Conservation (phyloP, 176 grass and related monocot species). For the Avena eriantha region DNA sequence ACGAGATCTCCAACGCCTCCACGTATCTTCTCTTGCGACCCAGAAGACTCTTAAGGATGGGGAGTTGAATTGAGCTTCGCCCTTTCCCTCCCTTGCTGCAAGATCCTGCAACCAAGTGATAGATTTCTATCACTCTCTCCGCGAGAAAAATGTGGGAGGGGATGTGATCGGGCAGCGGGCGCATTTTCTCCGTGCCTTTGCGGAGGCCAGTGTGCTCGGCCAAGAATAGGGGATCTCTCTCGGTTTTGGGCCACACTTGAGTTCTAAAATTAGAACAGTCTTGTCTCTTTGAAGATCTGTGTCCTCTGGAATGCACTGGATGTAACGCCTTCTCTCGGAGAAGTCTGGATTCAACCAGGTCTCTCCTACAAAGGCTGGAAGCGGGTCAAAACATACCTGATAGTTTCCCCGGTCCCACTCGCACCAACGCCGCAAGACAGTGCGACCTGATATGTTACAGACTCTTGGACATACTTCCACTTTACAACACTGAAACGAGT, state of each 20-base stretch:
- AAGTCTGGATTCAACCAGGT: not conserved
- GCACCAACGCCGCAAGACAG: too few relatives aligned
- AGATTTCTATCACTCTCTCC: constrained; percentile 27
- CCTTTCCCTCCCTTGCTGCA: constrained; percentile 25
- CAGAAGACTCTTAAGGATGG: constrained; percentile 9
- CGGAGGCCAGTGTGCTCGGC: constrained; percentile 36
- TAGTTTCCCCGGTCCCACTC: too few relatives aligned
- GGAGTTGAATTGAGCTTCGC: constrained; percentile 5
- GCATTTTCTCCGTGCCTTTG: constrained; percentile 32
- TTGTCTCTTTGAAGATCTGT: constrained; percentile 15
- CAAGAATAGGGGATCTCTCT: constrained; percentile 45
- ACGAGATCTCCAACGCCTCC: constrained; percentile 14
- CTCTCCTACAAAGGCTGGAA: too few relatives aligned
- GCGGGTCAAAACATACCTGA: too few relatives aligned
- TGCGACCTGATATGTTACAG: too few relatives aligned
- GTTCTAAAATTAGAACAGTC: constrained; percentile 43
- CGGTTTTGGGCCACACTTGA: not conserved
- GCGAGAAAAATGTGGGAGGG: constrained; percentile 38
- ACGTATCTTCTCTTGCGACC: constrained; percentile 5
- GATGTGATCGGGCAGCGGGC: constrained; percentile 30
- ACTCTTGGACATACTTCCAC: too few relatives aligned
- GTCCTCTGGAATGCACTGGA: constrained; percentile 23
- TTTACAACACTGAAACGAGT: too few relatives aligned
- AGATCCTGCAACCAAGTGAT: constrained; percentile 32
- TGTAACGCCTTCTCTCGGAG: not conserved